Evolutionary conservation across 1,284 basidiomycete species (phyloP).

Genomic region (Testicularia cyperi): DNA sequence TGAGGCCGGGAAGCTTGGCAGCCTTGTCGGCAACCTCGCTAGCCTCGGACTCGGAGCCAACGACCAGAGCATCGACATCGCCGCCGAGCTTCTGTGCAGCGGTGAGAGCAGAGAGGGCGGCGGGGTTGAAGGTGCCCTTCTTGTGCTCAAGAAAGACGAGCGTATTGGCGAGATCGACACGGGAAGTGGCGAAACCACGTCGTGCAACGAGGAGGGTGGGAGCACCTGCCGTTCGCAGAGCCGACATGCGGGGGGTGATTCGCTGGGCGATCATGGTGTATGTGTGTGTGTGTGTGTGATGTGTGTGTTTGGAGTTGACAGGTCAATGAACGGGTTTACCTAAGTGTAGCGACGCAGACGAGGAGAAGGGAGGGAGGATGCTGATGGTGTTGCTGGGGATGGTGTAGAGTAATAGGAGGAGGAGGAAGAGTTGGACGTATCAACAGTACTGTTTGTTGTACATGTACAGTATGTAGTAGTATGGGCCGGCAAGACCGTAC

Average conservation of each 20-base stretch:
- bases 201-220: conserved; percentile 18
- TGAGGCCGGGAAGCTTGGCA: conserved; percentile 71
- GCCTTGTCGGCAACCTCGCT: conserved; percentile 72
- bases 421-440: too few species aligned
- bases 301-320: too few species aligned
- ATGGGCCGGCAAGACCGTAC: too few species aligned
- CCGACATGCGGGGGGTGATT: conserved; percentile 21
- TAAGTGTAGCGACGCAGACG: too few species aligned
- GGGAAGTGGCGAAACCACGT: conserved; percentile 49
- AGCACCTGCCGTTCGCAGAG: conserved; percentile 5
- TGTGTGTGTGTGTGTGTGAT: conserved; percentile 5
- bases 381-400: too few species aligned
- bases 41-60: conserved; percentile 75
- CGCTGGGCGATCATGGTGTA: conserved; percentile 38
- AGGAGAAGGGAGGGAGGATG: too few species aligned
- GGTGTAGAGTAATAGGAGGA: too few species aligned
- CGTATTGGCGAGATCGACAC: conserved; percentile 61
- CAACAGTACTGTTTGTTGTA: too few species aligned
- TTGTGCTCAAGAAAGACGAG: conserved; percentile 87
- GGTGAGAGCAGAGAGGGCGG: conserved; percentile 83
- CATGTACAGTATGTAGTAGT: too few species aligned
- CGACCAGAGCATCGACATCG: conserved; percentile 83
- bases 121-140: conserved; percentile 76
- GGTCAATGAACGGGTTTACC: too few species aligned
- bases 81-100: conserved; percentile 80